Percentiles rank a stretch among this genome's conserved stretches.
Conservation (phyloP, 2,329 filamentous ascomycete species). For the Zymoseptoria pseudotritici region DNA sequence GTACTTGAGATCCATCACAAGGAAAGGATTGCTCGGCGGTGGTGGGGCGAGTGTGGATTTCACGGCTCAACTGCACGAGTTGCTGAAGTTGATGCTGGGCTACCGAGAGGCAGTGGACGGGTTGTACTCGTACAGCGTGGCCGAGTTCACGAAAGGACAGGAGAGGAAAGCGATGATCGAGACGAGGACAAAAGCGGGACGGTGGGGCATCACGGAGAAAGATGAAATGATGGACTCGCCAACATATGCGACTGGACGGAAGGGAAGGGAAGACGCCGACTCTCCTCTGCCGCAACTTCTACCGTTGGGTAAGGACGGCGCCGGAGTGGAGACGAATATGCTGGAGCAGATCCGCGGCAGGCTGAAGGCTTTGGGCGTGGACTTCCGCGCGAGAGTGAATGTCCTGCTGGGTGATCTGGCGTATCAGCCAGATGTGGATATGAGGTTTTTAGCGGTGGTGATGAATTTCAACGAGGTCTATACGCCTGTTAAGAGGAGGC, state of each 20-base stretch:
- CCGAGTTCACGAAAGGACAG: conserved; percentile 87
- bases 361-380: conserved; percentile 61
- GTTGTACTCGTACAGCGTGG: conserved; percentile 88
- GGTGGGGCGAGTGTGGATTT: conserved; percentile 52
- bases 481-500: conserved; percentile 62
- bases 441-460: conserved; percentile 89
- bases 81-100: conserved; percentile 85
- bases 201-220: conserved; percentile 56
- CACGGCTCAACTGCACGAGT: conserved; percentile 82
- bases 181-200: conserved; percentile 55
- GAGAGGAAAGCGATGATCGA: conserved; percentile 70
- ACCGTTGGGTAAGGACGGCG: conserved; percentile 28
- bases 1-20: conserved; percentile 89
- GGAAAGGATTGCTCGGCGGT: conserved; percentile 86
- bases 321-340: conserved; percentile 50
- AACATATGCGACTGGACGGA: conserved; percentile 12
- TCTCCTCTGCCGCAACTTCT: conserved; percentile 38
- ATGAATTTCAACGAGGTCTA: conserved; percentile 99
- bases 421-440: conserved; percentile 88
- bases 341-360: conserved; percentile 70
- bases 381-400: conserved; percentile 72
- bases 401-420: conserved; percentile 81
- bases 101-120: conserved; percentile 93
- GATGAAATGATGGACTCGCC: conserved; percentile 34
- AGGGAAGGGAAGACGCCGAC: conserved; percentile 26